Evolutionary conservation across 2,329 filamentous ascomycete species (phyloP).

Genomic region (Cercospora nicotianae): DNA sequence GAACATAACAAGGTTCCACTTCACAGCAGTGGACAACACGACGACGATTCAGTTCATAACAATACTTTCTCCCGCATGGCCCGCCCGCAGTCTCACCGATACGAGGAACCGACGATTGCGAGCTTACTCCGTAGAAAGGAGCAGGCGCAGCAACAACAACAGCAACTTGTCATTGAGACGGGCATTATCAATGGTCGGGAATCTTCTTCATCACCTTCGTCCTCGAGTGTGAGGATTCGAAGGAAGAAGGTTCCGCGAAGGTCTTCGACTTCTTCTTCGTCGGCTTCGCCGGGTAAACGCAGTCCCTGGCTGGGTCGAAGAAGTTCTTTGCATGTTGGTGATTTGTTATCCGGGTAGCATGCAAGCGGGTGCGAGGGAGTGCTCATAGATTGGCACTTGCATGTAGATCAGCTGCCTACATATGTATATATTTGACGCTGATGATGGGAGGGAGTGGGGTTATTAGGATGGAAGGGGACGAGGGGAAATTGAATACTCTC

Average conservation of each 20-base stretch:
- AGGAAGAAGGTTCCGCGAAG: neutral
- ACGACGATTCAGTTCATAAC: neutral
- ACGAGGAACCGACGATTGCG: neutral
- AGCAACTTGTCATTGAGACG: neutral
- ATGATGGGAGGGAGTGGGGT: neutral
- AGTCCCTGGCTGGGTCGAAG: neutral
- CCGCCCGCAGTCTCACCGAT: neutral
- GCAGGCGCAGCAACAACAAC: neutral
- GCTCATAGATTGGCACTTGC: neutral
- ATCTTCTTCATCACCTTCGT: neutral
- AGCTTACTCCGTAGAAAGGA: conserved; percentile 8
- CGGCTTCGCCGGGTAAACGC: neutral
- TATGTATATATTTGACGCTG: neutral
- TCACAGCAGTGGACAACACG: neutral
- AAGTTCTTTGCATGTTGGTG: neutral
- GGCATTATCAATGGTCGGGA: neutral
- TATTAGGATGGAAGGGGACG: neutral
- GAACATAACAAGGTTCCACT: neutral
- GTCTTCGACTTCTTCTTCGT: neutral
- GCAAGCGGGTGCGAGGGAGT: neutral
- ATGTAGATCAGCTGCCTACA: neutral
- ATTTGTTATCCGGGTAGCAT: neutral
- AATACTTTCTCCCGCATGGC: neutral
- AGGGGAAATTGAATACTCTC: neutral
- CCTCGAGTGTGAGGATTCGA: neutral